phyloP scores from a whole-genome alignment of 805 yeast species.

The Peterozyma xylosa region DNA sequence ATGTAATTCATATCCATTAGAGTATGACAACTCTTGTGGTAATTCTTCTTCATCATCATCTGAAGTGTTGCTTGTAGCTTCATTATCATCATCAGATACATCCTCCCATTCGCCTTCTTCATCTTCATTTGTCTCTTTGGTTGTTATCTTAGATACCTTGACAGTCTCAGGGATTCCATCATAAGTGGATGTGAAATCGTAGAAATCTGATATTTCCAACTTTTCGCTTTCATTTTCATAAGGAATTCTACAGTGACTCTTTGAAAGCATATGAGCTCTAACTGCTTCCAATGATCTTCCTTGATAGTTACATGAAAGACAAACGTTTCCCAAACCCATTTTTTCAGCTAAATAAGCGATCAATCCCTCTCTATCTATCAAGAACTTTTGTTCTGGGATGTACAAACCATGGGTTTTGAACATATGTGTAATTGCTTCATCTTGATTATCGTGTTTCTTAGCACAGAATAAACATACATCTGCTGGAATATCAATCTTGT shows the following conservation, averaged over 20 bases:
- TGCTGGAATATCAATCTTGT: conserved; percentile 38
- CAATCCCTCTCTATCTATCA: conserved; percentile 64
- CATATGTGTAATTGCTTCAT: conserved; percentile 62
- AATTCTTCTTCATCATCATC: conserved; percentile 22
- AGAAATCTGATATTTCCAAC: conserved; percentile 68
- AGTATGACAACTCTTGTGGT: conserved; percentile 22
- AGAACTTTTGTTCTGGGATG: conserved; percentile 72
- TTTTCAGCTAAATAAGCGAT: conserved; percentile 72
- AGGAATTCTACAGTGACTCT: conserved; percentile 85
- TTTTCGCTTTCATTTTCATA: conserved; percentile 78
- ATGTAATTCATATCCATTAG: conserved; percentile 52
- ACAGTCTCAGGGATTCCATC: conserved; percentile 24
- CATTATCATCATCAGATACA: conserved; percentile 20
- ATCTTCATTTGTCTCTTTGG: conserved; percentile 18
- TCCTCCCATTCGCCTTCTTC: conserved; percentile 29
- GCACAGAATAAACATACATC: conserved; percentile 45
- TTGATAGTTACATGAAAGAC: conserved; percentile 75
- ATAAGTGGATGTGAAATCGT: conserved; percentile 72
- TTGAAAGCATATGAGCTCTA: conserved; percentile 79
- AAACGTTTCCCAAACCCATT: conserved; percentile 75
- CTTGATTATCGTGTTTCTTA: conserved; percentile 27
- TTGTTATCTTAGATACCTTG: conserved; percentile 18
- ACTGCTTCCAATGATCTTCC: conserved; percentile 83
- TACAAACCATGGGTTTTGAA: conserved; percentile 74
- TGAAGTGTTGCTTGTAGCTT: conserved; percentile 27